A percentile compares a stretch with the other conserved stretches of the same genome.
phyloP scores from a whole-genome alignment of 169 alveolate species.

The Plasmodium relictum region DNA sequence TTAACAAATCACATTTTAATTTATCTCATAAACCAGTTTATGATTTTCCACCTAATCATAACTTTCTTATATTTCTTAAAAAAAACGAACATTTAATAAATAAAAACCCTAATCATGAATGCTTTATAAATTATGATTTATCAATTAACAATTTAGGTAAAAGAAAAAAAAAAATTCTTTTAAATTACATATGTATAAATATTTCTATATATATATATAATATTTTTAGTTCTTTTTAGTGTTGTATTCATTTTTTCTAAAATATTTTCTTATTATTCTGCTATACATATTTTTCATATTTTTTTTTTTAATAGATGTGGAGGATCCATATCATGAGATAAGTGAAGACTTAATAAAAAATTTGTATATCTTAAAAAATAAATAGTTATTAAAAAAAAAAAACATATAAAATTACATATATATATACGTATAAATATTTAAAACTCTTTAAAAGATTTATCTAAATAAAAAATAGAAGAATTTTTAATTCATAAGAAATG shows the following conservation, averaged over 20 bases:
- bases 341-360: constrained; percentile 47
- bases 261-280: background rate
- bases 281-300: background rate
- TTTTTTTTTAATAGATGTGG: constrained; percentile 19
- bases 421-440: constrained; percentile 2
- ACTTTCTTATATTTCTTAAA: constrained; percentile 30
- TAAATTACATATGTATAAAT: too few relatives aligned
- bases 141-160: constrained; percentile 17
- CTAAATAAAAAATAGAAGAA: background rate
- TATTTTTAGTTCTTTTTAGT: too few relatives aligned
- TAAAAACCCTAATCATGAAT: constrained; percentile 12
- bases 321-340: constrained; percentile 64
- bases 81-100: constrained; percentile 18
- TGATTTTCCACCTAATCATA: constrained; percentile 8
- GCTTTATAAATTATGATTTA: constrained; percentile 35
- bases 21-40: constrained; percentile 27
- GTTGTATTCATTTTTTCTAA: too few relatives aligned
- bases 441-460: background rate
- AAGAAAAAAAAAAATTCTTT: background rate
- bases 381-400: constrained; percentile 1
- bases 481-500: background rate
- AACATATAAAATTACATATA: background rate
- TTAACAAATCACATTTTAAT: constrained; percentile 35
- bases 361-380: constrained; percentile 49
- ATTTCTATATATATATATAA: too few relatives aligned